Conservation (phyloP, 139 green algal genomes). For the Chlorella sp. region DNA sequence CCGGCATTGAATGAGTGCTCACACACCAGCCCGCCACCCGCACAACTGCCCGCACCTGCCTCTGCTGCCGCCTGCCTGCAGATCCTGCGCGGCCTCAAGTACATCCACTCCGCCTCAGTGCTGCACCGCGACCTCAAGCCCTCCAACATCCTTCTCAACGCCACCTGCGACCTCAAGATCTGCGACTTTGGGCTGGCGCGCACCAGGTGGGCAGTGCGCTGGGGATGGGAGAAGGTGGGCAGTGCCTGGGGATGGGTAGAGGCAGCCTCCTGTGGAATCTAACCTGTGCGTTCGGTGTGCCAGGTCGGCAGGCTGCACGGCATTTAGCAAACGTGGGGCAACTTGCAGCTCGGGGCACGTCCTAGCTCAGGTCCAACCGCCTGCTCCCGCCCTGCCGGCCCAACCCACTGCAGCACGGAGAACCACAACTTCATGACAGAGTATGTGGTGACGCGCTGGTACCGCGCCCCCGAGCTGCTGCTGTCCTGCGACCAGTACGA, state of each 20-base stretch:
- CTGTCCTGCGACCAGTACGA: constrained; percentile 91
- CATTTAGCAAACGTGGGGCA: no score
- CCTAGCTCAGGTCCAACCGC: no score
- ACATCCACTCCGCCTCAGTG: constrained; percentile 65
- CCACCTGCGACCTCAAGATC: constrained; percentile 98
- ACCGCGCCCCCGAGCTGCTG: constrained; percentile 94
- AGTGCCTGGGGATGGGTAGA: no score
- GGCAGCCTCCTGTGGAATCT: no score
- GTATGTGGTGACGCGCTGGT: constrained; percentile 97
- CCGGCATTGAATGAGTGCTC: no score
- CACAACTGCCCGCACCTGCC: background rate
- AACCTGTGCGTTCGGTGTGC: no score
- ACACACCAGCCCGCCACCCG: no score
- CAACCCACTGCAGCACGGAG: constrained; percentile 68
- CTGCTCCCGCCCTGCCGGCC: background rate
- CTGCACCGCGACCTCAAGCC: constrained; percentile 98
- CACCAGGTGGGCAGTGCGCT: constrained; percentile 56
- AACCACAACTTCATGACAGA: constrained; percentile 93
- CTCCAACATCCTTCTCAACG: constrained; percentile 97
- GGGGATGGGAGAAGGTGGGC: background rate
- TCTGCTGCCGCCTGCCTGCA: constrained; percentile 17
- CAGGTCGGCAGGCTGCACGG: no score
- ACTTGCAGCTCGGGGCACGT: no score
- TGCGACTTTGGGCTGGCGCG: constrained; percentile 97
- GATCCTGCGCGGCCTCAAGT: constrained; percentile 47